Conservation (phyloP, 2,329 filamentous ascomycete genomes). For the Venturia pyrina region DNA sequence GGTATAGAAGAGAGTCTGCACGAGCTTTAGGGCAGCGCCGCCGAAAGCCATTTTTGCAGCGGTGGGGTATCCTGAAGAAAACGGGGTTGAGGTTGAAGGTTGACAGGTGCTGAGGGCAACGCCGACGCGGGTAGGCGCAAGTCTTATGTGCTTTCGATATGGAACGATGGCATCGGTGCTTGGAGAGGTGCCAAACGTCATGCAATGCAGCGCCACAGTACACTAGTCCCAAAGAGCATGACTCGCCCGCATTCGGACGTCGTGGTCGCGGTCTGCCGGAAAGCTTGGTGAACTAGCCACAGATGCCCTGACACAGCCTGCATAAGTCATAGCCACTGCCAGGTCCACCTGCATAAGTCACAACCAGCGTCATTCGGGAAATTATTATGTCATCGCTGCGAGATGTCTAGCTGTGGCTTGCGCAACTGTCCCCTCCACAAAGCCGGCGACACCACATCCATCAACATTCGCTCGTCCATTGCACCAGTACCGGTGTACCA, state of each 20-base stretch:
- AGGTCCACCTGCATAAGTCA: neutral
- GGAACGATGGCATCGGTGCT: no score
- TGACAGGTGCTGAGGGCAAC: neutral
- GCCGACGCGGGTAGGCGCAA: neutral
- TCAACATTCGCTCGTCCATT: neutral
- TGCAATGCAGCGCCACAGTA: neutral
- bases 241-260: neutral
- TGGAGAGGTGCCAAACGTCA: neutral
- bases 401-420: no score
- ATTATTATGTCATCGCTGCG: neutral
- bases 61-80: neutral
- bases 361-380: neutral
- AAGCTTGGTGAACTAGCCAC: neutral
- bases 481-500: neutral
- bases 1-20: slow-evolving; percentile 61
- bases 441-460: neutral
- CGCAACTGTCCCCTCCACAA: no score
- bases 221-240: no score
- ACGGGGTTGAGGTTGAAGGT: neutral
- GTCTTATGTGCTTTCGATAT: neutral
- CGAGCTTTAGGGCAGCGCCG: slow-evolving; percentile 55
- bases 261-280: neutral
- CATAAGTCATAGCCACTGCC: no score
- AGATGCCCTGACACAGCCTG: neutral
- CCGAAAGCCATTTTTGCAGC: slow-evolving; percentile 44